Base-by-base conservation (phyloP, 2,329 filamentous ascomycete genomes). In the Cladophialophora immunda region DNA sequence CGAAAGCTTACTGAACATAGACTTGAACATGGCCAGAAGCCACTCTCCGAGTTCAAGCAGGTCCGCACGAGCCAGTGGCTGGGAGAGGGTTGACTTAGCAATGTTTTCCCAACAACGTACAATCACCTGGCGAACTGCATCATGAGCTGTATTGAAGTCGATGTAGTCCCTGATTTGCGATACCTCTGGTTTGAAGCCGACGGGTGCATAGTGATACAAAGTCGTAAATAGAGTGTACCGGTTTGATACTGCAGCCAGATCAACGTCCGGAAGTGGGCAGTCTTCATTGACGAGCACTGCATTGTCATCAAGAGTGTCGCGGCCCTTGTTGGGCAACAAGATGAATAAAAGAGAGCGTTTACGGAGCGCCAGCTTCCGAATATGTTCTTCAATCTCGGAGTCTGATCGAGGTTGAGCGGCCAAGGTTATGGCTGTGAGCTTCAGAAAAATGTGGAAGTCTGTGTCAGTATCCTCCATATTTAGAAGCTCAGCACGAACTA, bases 381-480 rank as follows among this genome's bases (percentile, higher is more conserved):
- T 22, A 41, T 55, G 36, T 41, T 56, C 58, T 11, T 30, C 29
- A 32, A 60, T 52, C 22, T 64, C 41, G 29, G 25, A 17, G 19
- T 57, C 50, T 32, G 32, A 13, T 47, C 15, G 58, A 29, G 53
- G 25, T 30, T 29, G 63, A 3, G 58, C 29, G n/a, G 32, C 30
- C 27, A 71, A 66, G 4, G 59, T 63, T 25, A 68, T 59, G 15
- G 68, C 70, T 19, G 69, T 56, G 22, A 70, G 56, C 52, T 70
- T 70, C 19, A 71, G 64, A n/a, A 70, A 70, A 17, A 71, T 52
- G 56, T 69, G 50, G 58, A 68, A 71, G 59, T 71, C 70, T 17
- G 68, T 67, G 27, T 68, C 70, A 25, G 19, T 45, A 17, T 38
- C 36, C 30, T 67, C 68, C 19, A 65, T 62, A 4, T 56, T 60